phyloP scores from a whole-genome alignment of 2,329 filamentous ascomycete genomes.

The Graphiopsis chlorocephala region DNA sequence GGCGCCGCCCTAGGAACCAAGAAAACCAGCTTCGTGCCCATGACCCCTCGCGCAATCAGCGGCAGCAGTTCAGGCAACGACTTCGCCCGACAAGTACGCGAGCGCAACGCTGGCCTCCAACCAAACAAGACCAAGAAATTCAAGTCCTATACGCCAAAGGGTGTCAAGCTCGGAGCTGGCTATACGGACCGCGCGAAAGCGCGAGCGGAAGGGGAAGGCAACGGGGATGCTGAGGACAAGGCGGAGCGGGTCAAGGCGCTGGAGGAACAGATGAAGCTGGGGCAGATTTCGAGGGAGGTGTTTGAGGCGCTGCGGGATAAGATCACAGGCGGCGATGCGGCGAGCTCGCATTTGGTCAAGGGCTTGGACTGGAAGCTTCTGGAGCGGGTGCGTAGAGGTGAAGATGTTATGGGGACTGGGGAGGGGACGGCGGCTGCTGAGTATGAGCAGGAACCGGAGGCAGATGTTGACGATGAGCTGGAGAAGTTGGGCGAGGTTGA shows the following conservation, averaged over 20 bases:
- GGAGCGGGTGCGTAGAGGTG: conserved; percentile 65
- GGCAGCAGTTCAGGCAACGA: conserved; percentile 53
- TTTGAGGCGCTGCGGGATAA: conserved; percentile 73
- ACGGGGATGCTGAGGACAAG: conserved; percentile 51
- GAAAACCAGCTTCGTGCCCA: conserved; percentile 61
- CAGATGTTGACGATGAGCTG: conserved; percentile 45
- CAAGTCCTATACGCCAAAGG: conserved; percentile 74
- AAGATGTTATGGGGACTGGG: conserved; percentile 50
- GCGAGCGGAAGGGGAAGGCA: conserved; percentile 50
- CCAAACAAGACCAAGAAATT: conserved; percentile 63
- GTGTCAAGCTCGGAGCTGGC: conserved; percentile 72
- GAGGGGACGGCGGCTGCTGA: conserved; percentile 38
- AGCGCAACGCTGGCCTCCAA: conserved; percentile 55
- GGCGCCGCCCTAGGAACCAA: conserved; percentile 31
- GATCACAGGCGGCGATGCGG: conserved; percentile 77
- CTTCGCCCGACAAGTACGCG: conserved; percentile 81
- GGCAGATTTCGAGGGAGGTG: conserved; percentile 75
- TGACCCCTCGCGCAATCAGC: conserved; percentile 79
- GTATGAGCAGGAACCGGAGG: conserved; percentile 23
- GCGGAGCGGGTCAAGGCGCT: conserved; percentile 71
- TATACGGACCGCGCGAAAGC: conserved; percentile 79
- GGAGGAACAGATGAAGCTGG: conserved; percentile 77
- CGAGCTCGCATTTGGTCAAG: conserved; percentile 83
- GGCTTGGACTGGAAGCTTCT: conserved; percentile 83
- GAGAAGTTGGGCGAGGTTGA: conserved; percentile 62